Base-by-base conservation (phyloP, 2,329 filamentous ascomycete species). In the Byssothecium circinans region DNA sequence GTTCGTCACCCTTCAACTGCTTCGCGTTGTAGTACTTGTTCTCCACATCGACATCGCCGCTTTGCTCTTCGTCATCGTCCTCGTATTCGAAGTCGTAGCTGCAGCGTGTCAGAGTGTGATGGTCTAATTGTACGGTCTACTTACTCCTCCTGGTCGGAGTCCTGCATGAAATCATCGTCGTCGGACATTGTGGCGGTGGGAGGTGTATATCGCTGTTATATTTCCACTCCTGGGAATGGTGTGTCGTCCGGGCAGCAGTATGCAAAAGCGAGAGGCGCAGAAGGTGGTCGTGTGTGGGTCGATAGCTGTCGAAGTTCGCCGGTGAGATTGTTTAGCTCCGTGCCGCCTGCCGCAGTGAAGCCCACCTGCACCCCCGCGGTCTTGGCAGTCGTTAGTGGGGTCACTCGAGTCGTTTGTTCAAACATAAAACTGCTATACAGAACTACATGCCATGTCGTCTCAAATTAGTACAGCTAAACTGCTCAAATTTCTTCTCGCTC, bases 1-100 rank as follows among this genome's bases (percentile, higher is more conserved):
- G 91, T 48, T 91, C 90, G 53, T 86, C 86, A 35, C 80, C 79
- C 78, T 97, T 99, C 69, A 95, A 85, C 75, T 97, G 92, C 75
- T 99, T 99, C 35, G 94, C 94, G 74, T 96, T 97, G 81, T 97
- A 99, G 78, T 99, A 99, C 76, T 96, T 96, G 78, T 99, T 99
- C 72, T 99, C 94, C 70, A 97, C 95, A 59, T 92, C 91, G 62
- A 96, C 88, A 69, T 96, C 90, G 48, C 86, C 91, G 25, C 82
- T 84, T 48, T 96, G 87, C 35, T 95, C 89, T 40, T 94, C 91
- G 47, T 96, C 90, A 57, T 91, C 90, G 61, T 91, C 94, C 69
- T 96, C 92, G 73, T 96, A 97, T 67, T 97, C 92, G 70, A 97
- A 97, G 74, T 97, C 94, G 69, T 96, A 91, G 64, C 87, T 89